phyloP scores from a whole-genome alignment of 306 rosid species.

The Lupinus albus region DNA sequence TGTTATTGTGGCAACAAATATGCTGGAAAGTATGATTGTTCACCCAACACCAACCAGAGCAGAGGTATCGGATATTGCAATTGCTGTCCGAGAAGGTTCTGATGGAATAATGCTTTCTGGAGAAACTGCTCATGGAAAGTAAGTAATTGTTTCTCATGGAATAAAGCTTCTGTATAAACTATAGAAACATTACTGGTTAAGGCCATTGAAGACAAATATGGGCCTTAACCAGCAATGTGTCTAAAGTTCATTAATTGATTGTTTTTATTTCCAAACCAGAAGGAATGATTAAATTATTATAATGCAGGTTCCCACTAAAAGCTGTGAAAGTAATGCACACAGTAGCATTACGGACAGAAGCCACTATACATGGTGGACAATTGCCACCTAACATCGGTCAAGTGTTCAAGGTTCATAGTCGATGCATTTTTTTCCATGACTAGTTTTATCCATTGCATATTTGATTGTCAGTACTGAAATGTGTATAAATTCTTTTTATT shows the following conservation, averaged over 20 bases:
- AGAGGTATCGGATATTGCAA: constrained; percentile 96
- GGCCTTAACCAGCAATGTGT: background rate
- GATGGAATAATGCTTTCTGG: constrained; percentile 97
- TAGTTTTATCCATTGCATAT: background rate
- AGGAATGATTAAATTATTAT: no score
- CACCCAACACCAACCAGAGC: constrained; percentile 99
- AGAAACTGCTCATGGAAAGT: constrained; percentile 99
- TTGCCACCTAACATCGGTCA: constrained; percentile 85
- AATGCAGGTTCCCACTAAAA: no score
- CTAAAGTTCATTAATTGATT: background rate
- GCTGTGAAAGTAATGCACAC: constrained; percentile 99
- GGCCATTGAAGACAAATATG: background rate
- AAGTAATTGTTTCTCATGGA: constrained; percentile 41
- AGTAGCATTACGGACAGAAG: constrained; percentile 94
- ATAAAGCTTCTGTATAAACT: no score
- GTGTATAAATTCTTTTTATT: constrained; percentile 13
- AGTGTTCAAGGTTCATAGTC: constrained; percentile 77
- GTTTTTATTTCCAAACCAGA: no score
- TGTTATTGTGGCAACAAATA: constrained; percentile 96
- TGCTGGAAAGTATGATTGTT: constrained; percentile 99
- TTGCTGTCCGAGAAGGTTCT: constrained; percentile 99
- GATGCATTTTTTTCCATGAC: constrained; percentile 12
- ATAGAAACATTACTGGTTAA: background rate
- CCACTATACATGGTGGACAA: constrained; percentile 71
- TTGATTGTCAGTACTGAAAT: constrained; percentile 20